Percentiles rank a stretch among this genome's conserved stretches.
Evolutionary conservation across 495 filamentous ascomycete genomes (phyloP).

Genomic region (Staphylotrichum tortipilum): DNA sequence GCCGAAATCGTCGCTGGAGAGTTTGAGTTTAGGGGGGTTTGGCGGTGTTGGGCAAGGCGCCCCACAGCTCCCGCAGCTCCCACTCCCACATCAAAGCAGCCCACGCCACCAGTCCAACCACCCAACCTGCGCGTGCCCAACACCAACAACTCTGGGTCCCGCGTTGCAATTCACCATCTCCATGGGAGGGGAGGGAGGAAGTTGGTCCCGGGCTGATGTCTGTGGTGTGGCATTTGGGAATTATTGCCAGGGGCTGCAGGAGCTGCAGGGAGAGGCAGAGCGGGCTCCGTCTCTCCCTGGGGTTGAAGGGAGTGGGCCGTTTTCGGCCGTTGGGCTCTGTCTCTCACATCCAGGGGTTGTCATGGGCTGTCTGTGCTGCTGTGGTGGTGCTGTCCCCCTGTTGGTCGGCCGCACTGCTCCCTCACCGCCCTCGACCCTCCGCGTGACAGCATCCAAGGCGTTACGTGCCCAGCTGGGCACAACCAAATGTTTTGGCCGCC

Average conservation of each 20-base stretch:
- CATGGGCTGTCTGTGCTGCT: constrained; percentile 2
- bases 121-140: too few relatives aligned
- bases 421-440: too few relatives aligned
- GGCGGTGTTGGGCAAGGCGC: constrained; percentile 1
- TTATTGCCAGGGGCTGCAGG: constrained; percentile 8
- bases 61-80: constrained; percentile 11
- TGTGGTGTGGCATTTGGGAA: constrained; percentile 7
- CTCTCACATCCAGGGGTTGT: constrained; percentile 3
- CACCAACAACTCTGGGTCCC: constrained; percentile 13
- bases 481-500: constrained; percentile 9
- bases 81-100: background rate
- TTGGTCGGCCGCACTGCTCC: too few relatives aligned
- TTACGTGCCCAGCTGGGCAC: constrained; percentile 18
- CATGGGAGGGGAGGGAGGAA: background rate
- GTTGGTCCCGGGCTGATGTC: constrained; percentile 7
- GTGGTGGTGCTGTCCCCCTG: constrained; percentile 8
- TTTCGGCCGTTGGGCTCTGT: too few relatives aligned
- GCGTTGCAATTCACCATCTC: constrained; percentile 22
- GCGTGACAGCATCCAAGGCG: constrained; percentile 16
- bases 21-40: background rate
- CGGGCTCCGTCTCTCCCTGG: background rate
- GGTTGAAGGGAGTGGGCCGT: background rate
- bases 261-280: background rate
- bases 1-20: too few relatives aligned
- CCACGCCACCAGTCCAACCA: background rate